Evolutionary conservation across 2,329 filamentous ascomycete genomes (phyloP).

Genomic region (Catunica adiposa): DNA sequence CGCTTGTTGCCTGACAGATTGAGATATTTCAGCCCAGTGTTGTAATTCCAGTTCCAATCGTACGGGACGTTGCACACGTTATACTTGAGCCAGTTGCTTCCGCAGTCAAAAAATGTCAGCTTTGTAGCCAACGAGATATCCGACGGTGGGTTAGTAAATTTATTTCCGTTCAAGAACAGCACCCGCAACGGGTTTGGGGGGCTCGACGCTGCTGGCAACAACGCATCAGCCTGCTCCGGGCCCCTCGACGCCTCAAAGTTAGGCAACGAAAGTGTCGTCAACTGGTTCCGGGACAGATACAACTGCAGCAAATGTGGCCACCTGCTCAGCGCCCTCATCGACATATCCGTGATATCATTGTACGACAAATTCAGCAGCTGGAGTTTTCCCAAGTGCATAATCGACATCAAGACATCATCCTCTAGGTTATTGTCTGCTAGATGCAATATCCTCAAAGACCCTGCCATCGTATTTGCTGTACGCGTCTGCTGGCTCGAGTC

Average conservation of each 20-base stretch:
- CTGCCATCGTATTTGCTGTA: conserved; percentile 72
- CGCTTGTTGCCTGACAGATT: conserved; percentile 96
- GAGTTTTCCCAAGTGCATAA: conserved; percentile 66
- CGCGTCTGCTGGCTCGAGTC: conserved; percentile 67
- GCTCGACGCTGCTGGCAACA: not conserved
- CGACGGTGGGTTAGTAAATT: conserved; percentile 89
- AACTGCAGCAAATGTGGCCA: conserved; percentile 85
- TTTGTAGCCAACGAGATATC: conserved; percentile 91
- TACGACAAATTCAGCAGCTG: conserved; percentile 86
- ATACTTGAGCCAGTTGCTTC: conserved; percentile 91
- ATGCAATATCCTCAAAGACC: conserved; percentile 67
- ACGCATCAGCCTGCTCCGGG: conserved; percentile 36
- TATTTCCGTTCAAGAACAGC: conserved; percentile 91
- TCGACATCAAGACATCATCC: conserved; percentile 87
- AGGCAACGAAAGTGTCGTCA: conserved; percentile 81
- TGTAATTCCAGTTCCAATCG: conserved; percentile 99
- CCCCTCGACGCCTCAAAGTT: conserved; percentile 52
- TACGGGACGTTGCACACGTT: conserved; percentile 98
- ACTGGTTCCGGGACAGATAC: conserved; percentile 86
- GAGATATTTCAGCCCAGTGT: conserved; percentile 82
- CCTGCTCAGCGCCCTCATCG: conserved; percentile 68
- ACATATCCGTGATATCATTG: conserved; percentile 78
- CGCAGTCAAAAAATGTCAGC: conserved; percentile 80
- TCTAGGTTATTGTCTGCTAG: conserved; percentile 87
- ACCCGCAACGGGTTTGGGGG: conserved; percentile 58